Evolutionary conservation across 139 green algal species (phyloP).

Genomic region (Chlorella sp.): DNA sequence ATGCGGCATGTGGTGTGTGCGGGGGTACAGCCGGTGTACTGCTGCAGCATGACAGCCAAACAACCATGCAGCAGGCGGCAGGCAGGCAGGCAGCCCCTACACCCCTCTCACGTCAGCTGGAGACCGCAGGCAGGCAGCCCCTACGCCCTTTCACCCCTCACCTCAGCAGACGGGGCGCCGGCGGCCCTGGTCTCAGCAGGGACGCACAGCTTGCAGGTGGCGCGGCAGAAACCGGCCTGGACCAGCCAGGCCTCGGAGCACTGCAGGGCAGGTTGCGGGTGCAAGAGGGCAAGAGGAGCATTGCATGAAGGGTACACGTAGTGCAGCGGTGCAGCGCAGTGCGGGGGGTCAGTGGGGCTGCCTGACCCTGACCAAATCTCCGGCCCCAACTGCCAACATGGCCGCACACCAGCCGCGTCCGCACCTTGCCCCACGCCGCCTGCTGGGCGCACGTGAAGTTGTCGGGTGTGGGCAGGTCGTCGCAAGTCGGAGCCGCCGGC

Average conservation of each 20-base stretch:
- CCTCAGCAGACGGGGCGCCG: not conserved
- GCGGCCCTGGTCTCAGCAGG: not conserved
- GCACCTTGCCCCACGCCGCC: constrained; percentile 17
- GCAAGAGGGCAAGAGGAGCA: not conserved
- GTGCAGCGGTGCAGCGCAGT: not conserved
- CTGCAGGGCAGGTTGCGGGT: not conserved
- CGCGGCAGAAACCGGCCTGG: constrained; percentile 6
- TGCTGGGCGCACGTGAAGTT: constrained; percentile 23
- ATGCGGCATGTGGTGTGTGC: too few species aligned
- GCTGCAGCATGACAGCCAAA: too few species aligned
- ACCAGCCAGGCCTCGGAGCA: constrained; percentile 14
- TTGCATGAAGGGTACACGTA: not conserved
- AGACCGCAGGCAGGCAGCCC: too few species aligned
- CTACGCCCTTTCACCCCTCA: too few species aligned
- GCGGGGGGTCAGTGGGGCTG: too few species aligned
- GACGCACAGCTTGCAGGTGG: constrained; percentile 9
- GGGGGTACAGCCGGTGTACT: too few species aligned
- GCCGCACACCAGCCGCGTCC: not conserved
- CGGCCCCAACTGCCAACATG: not conserved
- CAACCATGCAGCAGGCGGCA: too few species aligned
- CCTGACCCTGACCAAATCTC: too few species aligned
- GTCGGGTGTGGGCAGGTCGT: not conserved
- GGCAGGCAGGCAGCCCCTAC: too few species aligned
- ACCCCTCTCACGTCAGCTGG: not conserved
- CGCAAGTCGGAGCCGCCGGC: not conserved